Evolutionary conservation across 2,329 filamentous ascomycete species (phyloP).

Genomic region (Phaeosphaeriaceae sp.): DNA sequence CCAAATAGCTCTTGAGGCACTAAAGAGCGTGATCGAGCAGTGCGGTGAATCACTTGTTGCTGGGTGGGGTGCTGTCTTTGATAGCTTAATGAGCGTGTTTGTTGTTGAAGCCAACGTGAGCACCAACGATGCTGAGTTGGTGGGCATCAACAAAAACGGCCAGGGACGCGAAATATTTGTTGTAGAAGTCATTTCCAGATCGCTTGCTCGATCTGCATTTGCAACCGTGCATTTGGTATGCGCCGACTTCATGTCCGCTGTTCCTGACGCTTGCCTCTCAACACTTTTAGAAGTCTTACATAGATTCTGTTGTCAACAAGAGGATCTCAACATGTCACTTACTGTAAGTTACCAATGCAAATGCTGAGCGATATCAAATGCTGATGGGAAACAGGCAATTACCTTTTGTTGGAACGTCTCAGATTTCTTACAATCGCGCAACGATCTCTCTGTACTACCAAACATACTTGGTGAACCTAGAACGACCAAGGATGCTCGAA

Average conservation of each 20-base stretch:
- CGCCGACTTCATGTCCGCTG: slow-evolving; percentile 84
- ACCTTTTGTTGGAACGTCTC: slow-evolving; percentile 97
- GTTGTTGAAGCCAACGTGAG: slow-evolving; percentile 3
- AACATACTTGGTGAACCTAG: slow-evolving; percentile 17
- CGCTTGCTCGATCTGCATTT: slow-evolving; percentile 85
- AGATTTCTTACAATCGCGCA: slow-evolving; percentile 72
- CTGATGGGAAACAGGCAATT: slow-evolving; percentile 66
- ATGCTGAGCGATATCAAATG: neutral
- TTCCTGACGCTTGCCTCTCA: slow-evolving; percentile 74
- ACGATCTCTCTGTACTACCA: slow-evolving; percentile 48
- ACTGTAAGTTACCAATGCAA: slow-evolving; percentile 64
- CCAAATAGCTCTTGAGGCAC: slow-evolving; percentile 75
- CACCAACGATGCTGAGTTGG: neutral
- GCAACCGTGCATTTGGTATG: slow-evolving; percentile 89
- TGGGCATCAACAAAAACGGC: neutral
- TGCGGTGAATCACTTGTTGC: slow-evolving; percentile 82
- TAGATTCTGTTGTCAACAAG: slow-evolving; percentile 85
- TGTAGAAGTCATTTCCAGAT: slow-evolving; percentile 63
- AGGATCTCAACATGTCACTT: slow-evolving; percentile 93
- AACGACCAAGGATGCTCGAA: slow-evolving; percentile 60
- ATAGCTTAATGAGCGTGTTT: slow-evolving; percentile 85
- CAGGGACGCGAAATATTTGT: neutral
- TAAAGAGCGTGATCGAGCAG: slow-evolving; percentile 84
- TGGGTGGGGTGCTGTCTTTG: slow-evolving; percentile 86
- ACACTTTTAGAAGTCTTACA: slow-evolving; percentile 86